A percentile compares a stretch with the other conserved stretches of the same genome.
These are phyloP conservation scores for Talaromyces adpressus DNA, from an alignment of 495 filamentous ascomycete genomes.

Conservation along the genomic window DNA sequence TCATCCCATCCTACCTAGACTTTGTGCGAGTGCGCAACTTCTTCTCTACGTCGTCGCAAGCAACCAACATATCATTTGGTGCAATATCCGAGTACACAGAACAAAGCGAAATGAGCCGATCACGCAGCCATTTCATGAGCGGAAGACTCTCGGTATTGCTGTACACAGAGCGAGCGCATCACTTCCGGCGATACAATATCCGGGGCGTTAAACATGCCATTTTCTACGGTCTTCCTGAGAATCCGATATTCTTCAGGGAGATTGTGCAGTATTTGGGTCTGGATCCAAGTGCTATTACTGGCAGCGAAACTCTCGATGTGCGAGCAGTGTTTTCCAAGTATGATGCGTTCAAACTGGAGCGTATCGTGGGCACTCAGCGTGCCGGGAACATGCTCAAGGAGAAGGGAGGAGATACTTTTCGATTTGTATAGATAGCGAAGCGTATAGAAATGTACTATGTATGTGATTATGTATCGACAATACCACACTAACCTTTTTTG, in stretches of 20 bases:
- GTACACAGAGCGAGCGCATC: slow-evolving; percentile 90
- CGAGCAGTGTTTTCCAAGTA: slow-evolving; percentile 78
- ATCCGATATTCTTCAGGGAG: slow-evolving; percentile 82
- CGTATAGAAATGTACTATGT: neutral
- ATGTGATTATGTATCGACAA: neutral
- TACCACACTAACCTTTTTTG: neutral
- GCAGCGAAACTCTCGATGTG: slow-evolving; percentile 40
- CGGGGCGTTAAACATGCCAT: slow-evolving; percentile 72
- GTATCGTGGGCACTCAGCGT: slow-evolving; percentile 74
- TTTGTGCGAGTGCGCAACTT: slow-evolving; percentile 90
- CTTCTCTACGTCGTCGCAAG: slow-evolving; percentile 66
- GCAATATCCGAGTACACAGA: slow-evolving; percentile 83
- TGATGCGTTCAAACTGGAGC: slow-evolving; percentile 81
- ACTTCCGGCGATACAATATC: slow-evolving; percentile 79
- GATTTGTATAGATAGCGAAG: slow-evolving; percentile 31
- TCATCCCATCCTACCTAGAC: slow-evolving; percentile 88
- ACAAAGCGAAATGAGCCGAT: slow-evolving; percentile 65
- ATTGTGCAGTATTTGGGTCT: slow-evolving; percentile 62
- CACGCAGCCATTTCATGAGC: slow-evolving; percentile 77
- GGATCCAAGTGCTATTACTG: slow-evolving; percentile 24
- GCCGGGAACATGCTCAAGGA: slow-evolving; percentile 64
- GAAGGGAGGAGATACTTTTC: slow-evolving; percentile 80
- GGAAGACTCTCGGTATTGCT: slow-evolving; percentile 77
- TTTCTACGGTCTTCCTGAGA: slow-evolving; percentile 85
- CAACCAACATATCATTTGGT: slow-evolving; percentile 68